Conservation (phyloP, 805 yeast genomes). For the Yarrowia keelungensis region DNA sequence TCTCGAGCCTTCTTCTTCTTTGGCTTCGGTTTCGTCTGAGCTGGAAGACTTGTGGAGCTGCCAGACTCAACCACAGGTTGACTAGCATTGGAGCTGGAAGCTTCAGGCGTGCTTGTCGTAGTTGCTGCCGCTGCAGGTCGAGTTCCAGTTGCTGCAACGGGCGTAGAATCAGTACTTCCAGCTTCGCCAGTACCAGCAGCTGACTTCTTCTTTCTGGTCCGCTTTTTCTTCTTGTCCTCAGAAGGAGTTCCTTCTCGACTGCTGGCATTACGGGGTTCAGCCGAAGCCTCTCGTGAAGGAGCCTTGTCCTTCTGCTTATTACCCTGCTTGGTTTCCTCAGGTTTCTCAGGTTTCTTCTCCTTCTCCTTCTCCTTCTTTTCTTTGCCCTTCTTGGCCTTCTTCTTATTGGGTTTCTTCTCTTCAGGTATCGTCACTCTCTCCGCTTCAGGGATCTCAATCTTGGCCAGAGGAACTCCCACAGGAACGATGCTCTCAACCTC, state of each 20-base stretch:
- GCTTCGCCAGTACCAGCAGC: neutral
- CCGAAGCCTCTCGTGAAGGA: neutral
- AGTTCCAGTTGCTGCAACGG: neutral
- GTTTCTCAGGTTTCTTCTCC: neutral
- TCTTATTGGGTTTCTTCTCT: constrained; percentile 17
- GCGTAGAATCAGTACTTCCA: neutral
- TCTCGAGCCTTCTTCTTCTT: constrained; percentile 12
- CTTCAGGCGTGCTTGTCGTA: neutral
- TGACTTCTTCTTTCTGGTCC: constrained; percentile 22
- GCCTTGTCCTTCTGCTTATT: neutral
- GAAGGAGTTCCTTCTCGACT: constrained; percentile 4
- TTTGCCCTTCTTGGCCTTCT: constrained; percentile 13
- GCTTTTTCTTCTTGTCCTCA: constrained; percentile 30
- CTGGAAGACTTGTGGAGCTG: too few species aligned
- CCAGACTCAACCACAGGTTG: too few species aligned
- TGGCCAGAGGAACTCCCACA: constrained; percentile 28
- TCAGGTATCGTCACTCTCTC: constrained; percentile 20
- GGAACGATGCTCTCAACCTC: constrained; percentile 17
- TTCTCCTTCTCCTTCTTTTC: neutral
- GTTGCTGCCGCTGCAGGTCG: neutral
- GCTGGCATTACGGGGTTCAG: neutral
- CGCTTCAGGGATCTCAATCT: constrained; percentile 27
- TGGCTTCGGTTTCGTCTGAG: neutral
- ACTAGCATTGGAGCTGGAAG: too few species aligned
- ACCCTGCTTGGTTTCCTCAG: neutral